These are phyloP conservation scores for Coriolopsis trogii DNA, from an alignment of 1,284 basidiomycete genomes.

Conservation along the genomic window DNA sequence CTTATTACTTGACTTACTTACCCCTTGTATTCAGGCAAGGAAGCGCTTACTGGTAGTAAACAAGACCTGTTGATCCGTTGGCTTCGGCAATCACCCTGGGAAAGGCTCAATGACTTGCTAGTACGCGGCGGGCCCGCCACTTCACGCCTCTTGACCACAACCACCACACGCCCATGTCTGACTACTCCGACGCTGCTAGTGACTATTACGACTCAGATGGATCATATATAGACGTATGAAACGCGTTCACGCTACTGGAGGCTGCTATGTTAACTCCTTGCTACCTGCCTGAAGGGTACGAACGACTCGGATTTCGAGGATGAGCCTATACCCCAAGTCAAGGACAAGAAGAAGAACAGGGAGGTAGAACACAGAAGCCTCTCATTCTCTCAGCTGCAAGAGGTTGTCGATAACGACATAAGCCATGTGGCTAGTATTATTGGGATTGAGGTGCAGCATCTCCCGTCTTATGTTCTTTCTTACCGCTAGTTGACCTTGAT, in stretches of 20 bases:
- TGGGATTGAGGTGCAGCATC: constrained; percentile 48
- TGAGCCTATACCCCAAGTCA: constrained; percentile 25
- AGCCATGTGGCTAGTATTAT: constrained; percentile 50
- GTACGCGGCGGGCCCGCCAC: not conserved
- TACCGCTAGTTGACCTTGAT: constrained; percentile 13
- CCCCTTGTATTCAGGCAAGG: too few species aligned
- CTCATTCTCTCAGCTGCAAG: constrained; percentile 43
- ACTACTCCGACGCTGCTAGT: constrained; percentile 34
- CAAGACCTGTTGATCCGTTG: not conserved
- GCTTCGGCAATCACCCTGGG: not conserved
- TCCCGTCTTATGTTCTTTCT: constrained; percentile 11
- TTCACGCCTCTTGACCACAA: constrained; percentile 1
- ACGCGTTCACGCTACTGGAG: not conserved
- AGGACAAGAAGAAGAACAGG: constrained; percentile 32
- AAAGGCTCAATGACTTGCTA: not conserved
- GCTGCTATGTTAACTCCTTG: constrained; percentile 2
- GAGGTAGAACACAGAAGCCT: constrained; percentile 38
- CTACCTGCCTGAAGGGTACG: constrained; percentile 28
- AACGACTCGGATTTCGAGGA: constrained; percentile 35
- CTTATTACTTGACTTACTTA: too few species aligned
- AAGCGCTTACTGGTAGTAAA: not conserved
- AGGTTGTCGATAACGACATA: constrained; percentile 48
- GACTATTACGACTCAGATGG: constrained; percentile 34
- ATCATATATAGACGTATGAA: constrained; percentile 29
- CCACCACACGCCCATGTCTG: constrained; percentile 34